Evolutionary conservation across 2,329 filamentous ascomycete genomes (phyloP), one percentile per base, ranked within the genome.

Genomic region (Pseudogymnoascus sp.): DNA sequence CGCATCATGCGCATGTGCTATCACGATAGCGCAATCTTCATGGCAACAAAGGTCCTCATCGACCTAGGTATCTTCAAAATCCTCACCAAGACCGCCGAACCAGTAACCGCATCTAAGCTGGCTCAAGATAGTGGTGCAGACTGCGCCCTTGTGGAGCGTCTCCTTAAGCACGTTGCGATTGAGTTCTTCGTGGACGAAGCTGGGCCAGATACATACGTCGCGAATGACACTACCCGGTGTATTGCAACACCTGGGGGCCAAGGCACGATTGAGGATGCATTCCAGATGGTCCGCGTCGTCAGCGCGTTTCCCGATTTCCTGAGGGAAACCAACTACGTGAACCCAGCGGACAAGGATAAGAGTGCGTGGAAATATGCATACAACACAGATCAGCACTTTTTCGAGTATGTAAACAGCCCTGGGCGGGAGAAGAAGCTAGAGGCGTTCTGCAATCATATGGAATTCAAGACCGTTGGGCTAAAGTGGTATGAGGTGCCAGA

Each of bases 1-100:
- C 59, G 59, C 21, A 40, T 61, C 26, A 61, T 61, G 59, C 59
- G 59, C 29, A 61, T 61, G 59, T 61, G 59, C 59, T 61, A 61
- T 14, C 35, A 61, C 5, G 59, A 61, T 35, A 19, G 40, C 21
- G 59, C 59, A 38, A 19, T 47, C 24, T 47, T 61, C 59, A 61
- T 26, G 21, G 59, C 59, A 26, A 61, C 59, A 7, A 61, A 47
- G 11, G 35, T 61, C 19, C 59, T 61, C 59, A 40, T 29, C 14
- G 59, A 61, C 21, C 6, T 61, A 3, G 59, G 59, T 26, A 61
- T 61, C 19, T 61, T 61, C 6, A 35, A 47, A 44, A 61, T 61
- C 35, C 59, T 61, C 40, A 2, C 59, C 6, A 10, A 47, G 10
- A 6, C 35, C 21, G 7, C 59, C 14, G 59, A 61, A 35, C 35